Conservation (phyloP, 768 basidiomycete species). For the Trametes meyenii region DNA sequence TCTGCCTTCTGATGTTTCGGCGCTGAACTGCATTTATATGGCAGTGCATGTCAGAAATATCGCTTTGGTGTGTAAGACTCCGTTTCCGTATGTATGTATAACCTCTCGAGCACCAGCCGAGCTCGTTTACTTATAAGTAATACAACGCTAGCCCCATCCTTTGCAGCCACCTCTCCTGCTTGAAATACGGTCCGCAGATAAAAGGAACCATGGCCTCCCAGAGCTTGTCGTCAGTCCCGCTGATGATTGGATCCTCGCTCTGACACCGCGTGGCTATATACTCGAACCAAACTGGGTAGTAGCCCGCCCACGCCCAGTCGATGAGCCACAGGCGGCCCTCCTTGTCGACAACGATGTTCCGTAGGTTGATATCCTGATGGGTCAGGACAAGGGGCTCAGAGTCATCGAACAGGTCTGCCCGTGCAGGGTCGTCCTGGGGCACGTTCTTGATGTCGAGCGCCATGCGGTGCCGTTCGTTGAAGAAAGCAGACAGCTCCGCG, state of each 20-base stretch:
- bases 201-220: no score
- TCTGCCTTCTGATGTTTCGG: no score
- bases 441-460: neutral
- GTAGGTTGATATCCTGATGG: slow-evolving; percentile 33
- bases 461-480: neutral
- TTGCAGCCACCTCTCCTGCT: no score
- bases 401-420: slow-evolving; percentile 18
- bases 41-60: no score
- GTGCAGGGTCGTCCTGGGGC: neutral
- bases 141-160: no score
- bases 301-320: slow-evolving; percentile 35
- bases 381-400: slow-evolving; percentile 29
- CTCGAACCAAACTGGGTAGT: slow-evolving; percentile 34
- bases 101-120: no score
- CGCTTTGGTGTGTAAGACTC: no score
- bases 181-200: no score
- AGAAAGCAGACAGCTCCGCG: slow-evolving; percentile 9
- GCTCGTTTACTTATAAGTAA: no score
- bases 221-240: no score
- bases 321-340: slow-evolving; percentile 37
- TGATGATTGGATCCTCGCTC: neutral
- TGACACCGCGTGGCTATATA: neutral
- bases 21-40: no score
- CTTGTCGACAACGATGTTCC: slow-evolving; percentile 32
- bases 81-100: no score